Evolutionary conservation across 169 alveolate genomes (phyloP).

Genomic region (Gregarina niphandrodes): DNA sequence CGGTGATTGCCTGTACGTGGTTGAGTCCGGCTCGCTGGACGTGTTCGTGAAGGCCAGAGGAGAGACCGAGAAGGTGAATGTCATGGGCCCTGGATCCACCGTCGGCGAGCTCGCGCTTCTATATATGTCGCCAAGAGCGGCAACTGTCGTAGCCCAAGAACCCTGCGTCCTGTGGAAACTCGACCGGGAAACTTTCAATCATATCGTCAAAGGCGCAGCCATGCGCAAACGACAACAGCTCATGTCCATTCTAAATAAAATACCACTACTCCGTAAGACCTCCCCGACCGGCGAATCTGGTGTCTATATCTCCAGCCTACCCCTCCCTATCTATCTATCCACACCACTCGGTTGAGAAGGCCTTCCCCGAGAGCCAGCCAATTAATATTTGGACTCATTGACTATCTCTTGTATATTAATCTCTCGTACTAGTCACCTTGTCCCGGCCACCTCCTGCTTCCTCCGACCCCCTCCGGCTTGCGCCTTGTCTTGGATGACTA

Average conservation of each 20-base stretch:
- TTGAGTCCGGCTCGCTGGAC: conserved; percentile 60
- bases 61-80: conserved; percentile 27
- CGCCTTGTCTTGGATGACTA: too few species aligned
- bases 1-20: conserved; percentile 63
- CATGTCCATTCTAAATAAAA: too few species aligned
- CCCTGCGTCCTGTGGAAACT: conserved; percentile 14
- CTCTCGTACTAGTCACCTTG: too few species aligned
- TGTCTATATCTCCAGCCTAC: too few species aligned
- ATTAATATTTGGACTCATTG: too few species aligned
- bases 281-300: too few species aligned
- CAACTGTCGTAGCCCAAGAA: conserved; percentile 50
- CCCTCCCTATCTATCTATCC: too few species aligned
- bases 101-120: conserved; percentile 78
- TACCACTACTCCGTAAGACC: too few species aligned
- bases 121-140: conserved; percentile 79
- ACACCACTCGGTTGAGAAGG: too few species aligned
- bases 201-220: conserved; percentile 69
- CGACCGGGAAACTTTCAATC: conserved; percentile 67
- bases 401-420: too few species aligned
- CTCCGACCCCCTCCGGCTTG: too few species aligned
- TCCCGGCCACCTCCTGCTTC: too few species aligned
- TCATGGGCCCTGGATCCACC: conserved; percentile 56
- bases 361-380: conserved; percentile 24
- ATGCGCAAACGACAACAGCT: conserved; percentile 49
- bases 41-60: conserved; percentile 37